Conservation (phyloP, 2,329 filamentous ascomycete species). For the Daldinia sp. region DNA sequence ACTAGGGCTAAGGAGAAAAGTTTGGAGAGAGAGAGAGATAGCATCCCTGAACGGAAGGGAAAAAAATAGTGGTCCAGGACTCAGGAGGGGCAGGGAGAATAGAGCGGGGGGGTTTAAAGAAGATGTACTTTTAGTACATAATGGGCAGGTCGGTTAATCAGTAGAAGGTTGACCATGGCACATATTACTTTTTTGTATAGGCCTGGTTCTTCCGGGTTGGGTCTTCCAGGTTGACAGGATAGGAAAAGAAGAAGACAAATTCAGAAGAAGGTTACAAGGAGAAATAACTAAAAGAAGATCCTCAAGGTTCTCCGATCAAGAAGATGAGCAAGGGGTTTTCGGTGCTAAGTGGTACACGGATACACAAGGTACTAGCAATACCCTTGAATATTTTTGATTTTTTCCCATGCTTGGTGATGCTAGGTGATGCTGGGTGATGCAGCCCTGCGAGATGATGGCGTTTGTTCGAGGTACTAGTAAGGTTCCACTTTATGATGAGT, state of each 20-base stretch:
- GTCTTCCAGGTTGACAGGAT: constrained; percentile 2
- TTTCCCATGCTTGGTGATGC: background rate
- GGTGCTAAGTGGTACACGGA: constrained; percentile 3
- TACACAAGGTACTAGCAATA: constrained; percentile 24
- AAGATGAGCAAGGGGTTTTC: constrained; percentile 23
- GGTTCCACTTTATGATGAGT: constrained; percentile 15
- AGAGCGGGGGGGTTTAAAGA: constrained; percentile 20
- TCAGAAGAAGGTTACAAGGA: constrained; percentile 29
- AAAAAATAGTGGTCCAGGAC: constrained; percentile 32
- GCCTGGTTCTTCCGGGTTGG: constrained; percentile 3
- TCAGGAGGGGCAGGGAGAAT: constrained; percentile 26
- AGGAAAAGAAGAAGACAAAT: constrained; percentile 23
- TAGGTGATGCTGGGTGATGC: constrained; percentile 12
- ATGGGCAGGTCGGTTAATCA: constrained; percentile 15
- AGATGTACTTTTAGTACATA: constrained; percentile 1
- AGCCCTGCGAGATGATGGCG: constrained; percentile 31
- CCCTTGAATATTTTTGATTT: constrained; percentile 17
- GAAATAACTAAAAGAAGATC: constrained; percentile 32
- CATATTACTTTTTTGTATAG: constrained; percentile 34
- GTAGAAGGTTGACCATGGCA: constrained; percentile 12
- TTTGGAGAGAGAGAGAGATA: constrained; percentile 35
- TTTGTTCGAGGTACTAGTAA: constrained; percentile 5
- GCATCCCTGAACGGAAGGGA: constrained; percentile 35
- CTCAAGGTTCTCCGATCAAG: constrained; percentile 42
- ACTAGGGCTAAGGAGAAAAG: constrained; percentile 41